Conservation (phyloP, 768 basidiomycete genomes). For the Tremella mesenterica region DNA sequence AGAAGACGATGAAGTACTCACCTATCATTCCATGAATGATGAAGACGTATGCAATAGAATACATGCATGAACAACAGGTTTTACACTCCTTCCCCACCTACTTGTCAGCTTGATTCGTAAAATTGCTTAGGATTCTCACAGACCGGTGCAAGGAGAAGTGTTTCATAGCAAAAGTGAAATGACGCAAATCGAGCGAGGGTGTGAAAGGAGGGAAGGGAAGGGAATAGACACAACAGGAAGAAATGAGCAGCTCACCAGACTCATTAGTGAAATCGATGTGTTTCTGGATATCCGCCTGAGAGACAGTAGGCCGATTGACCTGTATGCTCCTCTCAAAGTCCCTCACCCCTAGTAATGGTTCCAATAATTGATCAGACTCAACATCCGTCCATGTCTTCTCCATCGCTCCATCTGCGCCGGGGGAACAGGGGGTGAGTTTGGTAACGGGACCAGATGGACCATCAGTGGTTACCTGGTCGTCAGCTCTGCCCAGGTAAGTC, state of each 20-base stretch:
- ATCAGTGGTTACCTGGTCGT: constrained; percentile 27
- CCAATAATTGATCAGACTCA: constrained; percentile 76
- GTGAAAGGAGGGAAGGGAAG: not conserved
- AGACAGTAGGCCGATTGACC: constrained; percentile 77
- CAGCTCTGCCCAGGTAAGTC: too few species aligned
- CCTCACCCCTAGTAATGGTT: constrained; percentile 65
- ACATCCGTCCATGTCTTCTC: constrained; percentile 88
- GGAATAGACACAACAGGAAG: too few species aligned
- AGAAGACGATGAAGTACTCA: not conserved
- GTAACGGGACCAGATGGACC: constrained; percentile 23
- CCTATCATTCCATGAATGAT: not conserved
- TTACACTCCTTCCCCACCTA: not conserved
- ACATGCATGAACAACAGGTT: constrained; percentile 1
- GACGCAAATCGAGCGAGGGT: too few species aligned
- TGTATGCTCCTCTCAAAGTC: constrained; percentile 78
- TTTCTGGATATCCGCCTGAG: constrained; percentile 69
- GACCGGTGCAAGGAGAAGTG: too few species aligned
- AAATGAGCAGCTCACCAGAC: constrained; percentile 44
- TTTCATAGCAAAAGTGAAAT: too few species aligned
- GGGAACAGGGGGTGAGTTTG: constrained; percentile 92
- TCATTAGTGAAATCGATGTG: constrained; percentile 48
- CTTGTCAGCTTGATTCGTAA: not conserved
- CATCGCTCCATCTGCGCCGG: constrained; percentile 71
- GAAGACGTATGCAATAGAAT: too few species aligned
- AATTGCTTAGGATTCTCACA: too few species aligned